Evolutionary conservation across 192 early-diverging fungal genomes (phyloP).

Genomic region (Phycomyces nitens): DNA sequence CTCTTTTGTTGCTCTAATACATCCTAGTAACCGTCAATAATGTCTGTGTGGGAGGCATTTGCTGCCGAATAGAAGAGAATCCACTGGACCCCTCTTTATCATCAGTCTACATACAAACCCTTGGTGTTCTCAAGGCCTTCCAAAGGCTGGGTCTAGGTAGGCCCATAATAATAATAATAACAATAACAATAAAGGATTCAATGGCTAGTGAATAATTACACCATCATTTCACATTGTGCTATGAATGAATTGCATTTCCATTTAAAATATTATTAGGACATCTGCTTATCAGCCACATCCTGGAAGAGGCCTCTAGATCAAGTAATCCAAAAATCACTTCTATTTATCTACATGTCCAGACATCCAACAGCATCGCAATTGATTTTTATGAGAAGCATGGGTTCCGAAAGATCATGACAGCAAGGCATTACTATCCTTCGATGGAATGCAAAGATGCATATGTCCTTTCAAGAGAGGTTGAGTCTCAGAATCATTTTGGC

Average conservation of each 20-base stretch:
- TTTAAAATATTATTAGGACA: neutral
- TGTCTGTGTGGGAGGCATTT: neutral
- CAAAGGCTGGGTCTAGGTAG: neutral
- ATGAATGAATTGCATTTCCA: no score
- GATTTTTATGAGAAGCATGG: conserved; percentile 7
- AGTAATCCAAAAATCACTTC: conserved; percentile 2
- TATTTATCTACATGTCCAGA: conserved; percentile 16
- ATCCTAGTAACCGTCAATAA: neutral
- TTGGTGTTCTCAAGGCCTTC: neutral
- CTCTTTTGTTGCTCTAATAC: neutral
- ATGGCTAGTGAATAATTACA: neutral
- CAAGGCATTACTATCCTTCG: conserved; percentile 4
- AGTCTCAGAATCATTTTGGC: no score
- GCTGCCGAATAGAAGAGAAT: neutral
- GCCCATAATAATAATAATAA: neutral
- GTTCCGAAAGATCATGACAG: conserved; percentile 2
- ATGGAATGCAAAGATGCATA: conserved; percentile 19
- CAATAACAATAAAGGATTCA: neutral
- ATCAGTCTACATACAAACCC: neutral
- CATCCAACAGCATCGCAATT: conserved; percentile 7
- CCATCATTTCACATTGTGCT: no score
- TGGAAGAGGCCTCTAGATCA: neutral
- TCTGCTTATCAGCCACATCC: conserved; percentile 6
- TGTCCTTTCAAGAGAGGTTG: conserved; percentile 1
- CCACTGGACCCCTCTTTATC: neutral